Conservation (phyloP, 2,329 filamentous ascomycete species). For the Fusarium torulosum region DNA sequence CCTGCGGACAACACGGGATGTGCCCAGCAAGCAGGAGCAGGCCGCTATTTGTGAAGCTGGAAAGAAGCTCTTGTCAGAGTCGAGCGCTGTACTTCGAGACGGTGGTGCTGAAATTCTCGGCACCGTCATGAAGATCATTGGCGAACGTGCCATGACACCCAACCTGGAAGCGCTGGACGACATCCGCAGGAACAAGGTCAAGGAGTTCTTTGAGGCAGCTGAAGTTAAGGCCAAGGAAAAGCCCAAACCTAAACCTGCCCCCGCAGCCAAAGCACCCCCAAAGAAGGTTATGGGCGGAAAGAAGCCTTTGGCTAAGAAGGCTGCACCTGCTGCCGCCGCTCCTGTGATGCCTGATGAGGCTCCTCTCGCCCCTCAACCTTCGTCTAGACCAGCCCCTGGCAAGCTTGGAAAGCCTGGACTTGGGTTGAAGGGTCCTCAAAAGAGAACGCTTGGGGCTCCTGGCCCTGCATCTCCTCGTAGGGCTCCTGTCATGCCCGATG, state of each 20-base stretch:
- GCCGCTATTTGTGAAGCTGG: conserved; percentile 86
- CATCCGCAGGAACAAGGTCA: conserved; percentile 94
- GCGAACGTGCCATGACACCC: conserved; percentile 93
- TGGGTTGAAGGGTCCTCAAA: conserved; percentile 71
- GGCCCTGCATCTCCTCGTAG: conserved; percentile 68
- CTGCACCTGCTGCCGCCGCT: conserved; percentile 51
- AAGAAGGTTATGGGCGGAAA: conserved; percentile 63
- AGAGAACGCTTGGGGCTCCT: conserved; percentile 65
- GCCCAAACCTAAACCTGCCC: conserved; percentile 79
- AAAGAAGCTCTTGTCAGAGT: conserved; percentile 92
- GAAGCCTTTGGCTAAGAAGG: conserved; percentile 60
- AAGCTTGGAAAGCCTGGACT: conserved; percentile 69
- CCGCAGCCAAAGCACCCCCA: conserved; percentile 65
- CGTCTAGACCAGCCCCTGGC: conserved; percentile 62
- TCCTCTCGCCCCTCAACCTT: conserved; percentile 69
- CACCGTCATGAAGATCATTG: conserved; percentile 98
- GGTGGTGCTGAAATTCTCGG: conserved; percentile 93
- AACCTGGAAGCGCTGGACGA: conserved; percentile 94
- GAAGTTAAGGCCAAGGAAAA: conserved; percentile 70
- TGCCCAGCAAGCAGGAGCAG: conserved; percentile 86
- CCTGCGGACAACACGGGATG: conserved; percentile 83
- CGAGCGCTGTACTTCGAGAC: conserved; percentile 84
- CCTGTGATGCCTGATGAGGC: conserved; percentile 61
- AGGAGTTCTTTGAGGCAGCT: conserved; percentile 83
- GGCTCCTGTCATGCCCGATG: conserved; percentile 66